Evolutionary conservation across 1,284 basidiomycete genomes (phyloP), one percentile per base, ranked within the genome.

Genomic region (Boletus semigastroideus): DNA sequence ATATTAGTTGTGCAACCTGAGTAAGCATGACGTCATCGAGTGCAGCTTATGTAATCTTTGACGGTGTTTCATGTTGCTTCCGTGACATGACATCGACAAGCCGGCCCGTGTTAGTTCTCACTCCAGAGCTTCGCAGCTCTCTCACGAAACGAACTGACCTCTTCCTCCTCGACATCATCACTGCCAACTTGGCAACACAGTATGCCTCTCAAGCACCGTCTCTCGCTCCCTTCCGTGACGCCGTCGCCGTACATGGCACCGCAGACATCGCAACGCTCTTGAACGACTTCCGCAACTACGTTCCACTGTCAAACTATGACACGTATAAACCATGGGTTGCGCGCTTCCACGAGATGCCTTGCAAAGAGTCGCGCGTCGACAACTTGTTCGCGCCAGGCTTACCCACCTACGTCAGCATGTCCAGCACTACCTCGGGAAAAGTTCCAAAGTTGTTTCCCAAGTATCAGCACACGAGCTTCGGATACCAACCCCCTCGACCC

Each of bases 341-440:
- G 7, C 48, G 52, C n/a, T 59, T 63, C 19, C 34, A 54, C 31
- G 51, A 52, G 25, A 25, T 19, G 6, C 53, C 49, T 27, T 51
- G 51, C 46, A 43, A 34, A 36, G 51, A 48, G 31, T 44, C 44
- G 20, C 54, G 34, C 13, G 40, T 63, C 30, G 38, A 51, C 9
- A 46, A 62, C 36, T 27, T 61, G 36, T 51, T 61, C 22, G 58
- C 59, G 43, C 61, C 54, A 0, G 61, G 60, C 20, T 49, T 63
- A 4, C 61, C 61, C 17, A 47, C 40, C 28, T 61, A 34, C 39
- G 9, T 61, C 2, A 48, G 20, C 37, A 31, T 58, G 44, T 63
- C 59, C 17, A 61, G 61, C 25, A 44, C 59, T 10, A 62, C 60
- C 9, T 61, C 59, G 0, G 59, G 52, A 2, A 50, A 37, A 44